A percentile compares a stretch with the other conserved stretches of the same genome.
Conservation (phyloP, 192 early-diverging fungal species). For the Obelidium mucronatum region DNA sequence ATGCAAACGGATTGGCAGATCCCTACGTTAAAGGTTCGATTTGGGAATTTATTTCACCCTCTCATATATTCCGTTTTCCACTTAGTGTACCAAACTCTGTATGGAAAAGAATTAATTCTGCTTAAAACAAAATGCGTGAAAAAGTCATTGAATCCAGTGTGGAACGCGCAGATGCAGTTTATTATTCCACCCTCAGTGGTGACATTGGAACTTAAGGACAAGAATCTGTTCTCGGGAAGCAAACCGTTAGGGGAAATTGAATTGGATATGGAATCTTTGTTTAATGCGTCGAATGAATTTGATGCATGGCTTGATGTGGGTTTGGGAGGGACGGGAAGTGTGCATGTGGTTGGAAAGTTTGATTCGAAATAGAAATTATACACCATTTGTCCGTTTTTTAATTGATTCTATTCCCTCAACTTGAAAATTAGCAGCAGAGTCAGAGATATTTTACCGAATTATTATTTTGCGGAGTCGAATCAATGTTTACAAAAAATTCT, state of each 20-base stretch:
- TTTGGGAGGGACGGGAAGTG: slow-evolving; percentile 49
- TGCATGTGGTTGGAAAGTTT: slow-evolving; percentile 44
- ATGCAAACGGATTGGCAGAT: too few relatives aligned
- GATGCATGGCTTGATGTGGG: slow-evolving; percentile 45
- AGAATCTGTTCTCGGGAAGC: slow-evolving; percentile 69
- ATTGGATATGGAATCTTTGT: slow-evolving; percentile 56
- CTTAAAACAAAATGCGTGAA: slow-evolving; percentile 74
- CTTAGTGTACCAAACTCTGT: slow-evolving; percentile 38
- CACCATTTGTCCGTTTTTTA: too few relatives aligned
- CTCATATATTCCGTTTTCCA: too few relatives aligned
- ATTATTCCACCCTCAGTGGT: slow-evolving; percentile 47
- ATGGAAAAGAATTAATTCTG: slow-evolving; percentile 65
- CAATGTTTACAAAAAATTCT: too few relatives aligned
- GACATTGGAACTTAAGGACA: slow-evolving; percentile 70
- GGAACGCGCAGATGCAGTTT: slow-evolving; percentile 53
- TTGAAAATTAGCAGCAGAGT: too few relatives aligned
- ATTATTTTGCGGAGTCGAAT: too few relatives aligned
- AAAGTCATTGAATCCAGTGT: slow-evolving; percentile 71
- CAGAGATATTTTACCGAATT: too few relatives aligned
- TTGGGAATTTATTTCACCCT: too few relatives aligned
- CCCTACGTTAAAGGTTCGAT: too few relatives aligned
- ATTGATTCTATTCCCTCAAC: too few relatives aligned
- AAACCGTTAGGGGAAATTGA: slow-evolving; percentile 70
- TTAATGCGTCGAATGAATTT: slow-evolving; percentile 37
- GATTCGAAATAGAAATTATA: too few relatives aligned